phyloP scores from a whole-genome alignment of 2,329 filamentous ascomycete species.

The Endoconidiophora laricicola region DNA sequence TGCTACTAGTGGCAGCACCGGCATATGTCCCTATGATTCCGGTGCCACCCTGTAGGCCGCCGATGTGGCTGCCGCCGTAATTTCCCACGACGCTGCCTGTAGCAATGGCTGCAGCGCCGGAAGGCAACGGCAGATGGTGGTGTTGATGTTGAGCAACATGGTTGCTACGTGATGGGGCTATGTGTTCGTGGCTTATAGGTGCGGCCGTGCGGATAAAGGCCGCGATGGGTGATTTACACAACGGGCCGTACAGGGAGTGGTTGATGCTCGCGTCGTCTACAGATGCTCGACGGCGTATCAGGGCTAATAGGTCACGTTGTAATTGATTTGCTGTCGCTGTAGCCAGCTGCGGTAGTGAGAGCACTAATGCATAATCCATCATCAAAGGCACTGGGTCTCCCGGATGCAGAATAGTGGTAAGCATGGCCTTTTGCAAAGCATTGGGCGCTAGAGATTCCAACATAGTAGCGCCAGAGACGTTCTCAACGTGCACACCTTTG shows the following conservation, averaged over 20 bases:
- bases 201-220: conserved; percentile 5
- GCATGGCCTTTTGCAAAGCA: conserved; percentile 1
- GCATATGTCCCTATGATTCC: not conserved
- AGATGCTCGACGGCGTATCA: conserved; percentile 1
- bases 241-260: conserved; percentile 9
- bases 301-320: conserved; percentile 6
- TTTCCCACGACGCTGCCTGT: no score
- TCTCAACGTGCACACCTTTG: conserved; percentile 3
- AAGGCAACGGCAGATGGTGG: not conserved
- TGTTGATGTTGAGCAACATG: no score
- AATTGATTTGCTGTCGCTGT: conserved; percentile 4
- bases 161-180: not conserved
- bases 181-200: not conserved
- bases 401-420: not conserved
- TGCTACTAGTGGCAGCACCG: not conserved
- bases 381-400: conserved; percentile 3
- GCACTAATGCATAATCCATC: conserved; percentile 8
- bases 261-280: conserved; percentile 5
- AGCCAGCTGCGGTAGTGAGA: conserved; percentile 3
- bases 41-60: not conserved
- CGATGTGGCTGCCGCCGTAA: not conserved
- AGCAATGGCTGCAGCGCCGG: not conserved
- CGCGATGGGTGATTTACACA: conserved; percentile 8
- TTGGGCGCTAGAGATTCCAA: conserved; percentile 2
- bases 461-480: conserved; percentile 4